Percentiles rank a stretch among this genome's conserved stretches.
These are phyloP conservation scores for Austropuccinia psidii DNA, from an alignment of 1,284 basidiomycete species.

Conservation along the genomic window DNA sequence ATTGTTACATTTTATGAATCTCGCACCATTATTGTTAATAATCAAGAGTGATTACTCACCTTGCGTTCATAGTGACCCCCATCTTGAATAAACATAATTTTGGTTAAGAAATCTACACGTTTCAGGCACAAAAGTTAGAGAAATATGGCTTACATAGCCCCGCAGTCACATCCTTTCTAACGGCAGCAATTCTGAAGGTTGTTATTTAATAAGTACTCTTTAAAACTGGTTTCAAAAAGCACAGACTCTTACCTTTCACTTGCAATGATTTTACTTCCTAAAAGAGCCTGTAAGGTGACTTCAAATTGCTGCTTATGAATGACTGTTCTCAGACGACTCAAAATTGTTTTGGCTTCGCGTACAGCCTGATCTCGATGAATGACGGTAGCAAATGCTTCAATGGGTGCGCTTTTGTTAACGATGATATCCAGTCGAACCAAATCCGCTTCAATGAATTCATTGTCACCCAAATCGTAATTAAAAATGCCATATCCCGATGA, in stretches of 20 bases:
- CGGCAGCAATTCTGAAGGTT: conserved; percentile 59
- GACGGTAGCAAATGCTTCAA: conserved; percentile 31
- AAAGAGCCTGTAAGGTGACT: conserved; percentile 50
- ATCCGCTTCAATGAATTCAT: conserved; percentile 11
- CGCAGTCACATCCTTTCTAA: conserved; percentile 89
- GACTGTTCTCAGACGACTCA: conserved; percentile 13
- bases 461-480: conserved; percentile 60
- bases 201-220: neutral
- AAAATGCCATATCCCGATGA: conserved; percentile 45
- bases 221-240: conserved; percentile 16
- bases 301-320: conserved; percentile 29
- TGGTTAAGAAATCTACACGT: neutral
- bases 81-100: neutral
- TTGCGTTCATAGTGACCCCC: conserved; percentile 79
- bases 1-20: conserved; percentile 37
- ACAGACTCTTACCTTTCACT: conserved; percentile 58
- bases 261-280: conserved; percentile 79
- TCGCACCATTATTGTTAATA: neutral
- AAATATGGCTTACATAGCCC: conserved; percentile 65
- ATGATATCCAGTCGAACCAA: conserved; percentile 26
- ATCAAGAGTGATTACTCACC: conserved; percentile 37
- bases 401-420: conserved; percentile 17
- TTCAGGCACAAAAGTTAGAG: conserved; percentile 36
- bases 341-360: conserved; percentile 13
- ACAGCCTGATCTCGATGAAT: conserved; percentile 27